phyloP scores from a whole-genome alignment of 2,329 filamentous ascomycete species.

The Bisporella sp. region DNA sequence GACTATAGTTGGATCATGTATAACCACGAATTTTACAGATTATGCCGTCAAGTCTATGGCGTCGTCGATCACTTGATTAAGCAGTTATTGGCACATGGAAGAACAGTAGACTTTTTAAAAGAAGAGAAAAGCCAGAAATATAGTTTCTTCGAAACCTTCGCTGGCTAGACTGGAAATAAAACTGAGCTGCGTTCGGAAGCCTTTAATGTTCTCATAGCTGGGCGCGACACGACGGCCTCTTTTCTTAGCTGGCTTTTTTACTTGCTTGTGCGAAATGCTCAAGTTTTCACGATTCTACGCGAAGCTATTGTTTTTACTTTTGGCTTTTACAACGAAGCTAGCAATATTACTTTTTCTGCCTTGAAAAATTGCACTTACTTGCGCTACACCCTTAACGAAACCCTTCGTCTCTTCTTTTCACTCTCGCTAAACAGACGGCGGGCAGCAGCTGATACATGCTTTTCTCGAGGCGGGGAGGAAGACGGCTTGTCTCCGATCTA shows the following conservation, averaged over 20 bases:
- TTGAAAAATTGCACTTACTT: slow-evolving; percentile 83
- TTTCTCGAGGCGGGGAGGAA: slow-evolving; percentile 62
- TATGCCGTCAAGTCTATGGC: too few species aligned
- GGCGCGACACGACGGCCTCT: slow-evolving; percentile 78
- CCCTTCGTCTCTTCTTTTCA: slow-evolving; percentile 53
- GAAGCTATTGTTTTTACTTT: slow-evolving; percentile 62
- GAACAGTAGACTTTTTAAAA: too few species aligned
- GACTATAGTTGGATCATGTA: too few species aligned
- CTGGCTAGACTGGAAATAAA: background rate
- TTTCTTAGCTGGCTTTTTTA: slow-evolving; percentile 79
- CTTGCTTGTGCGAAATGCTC: slow-evolving; percentile 67
- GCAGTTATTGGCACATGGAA: too few species aligned
- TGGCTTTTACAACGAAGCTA: slow-evolving; percentile 50
- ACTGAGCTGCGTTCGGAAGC: background rate
- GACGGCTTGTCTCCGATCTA: slow-evolving; percentile 53
- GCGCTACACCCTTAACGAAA: slow-evolving; percentile 16
- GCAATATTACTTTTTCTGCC: slow-evolving; percentile 56
- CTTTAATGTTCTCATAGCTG: slow-evolving; percentile 71
- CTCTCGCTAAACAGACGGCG: slow-evolving; percentile 72
- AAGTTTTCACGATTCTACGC: slow-evolving; percentile 60
- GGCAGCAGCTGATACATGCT: slow-evolving; percentile 61
- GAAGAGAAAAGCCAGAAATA: too few species aligned
- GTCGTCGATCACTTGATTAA: too few species aligned
- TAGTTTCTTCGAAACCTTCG: background rate
- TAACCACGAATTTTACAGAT: too few species aligned